phyloP scores from a whole-genome alignment of 371 early-diverging fungal species.

The Rhizopus microsporus region DNA sequence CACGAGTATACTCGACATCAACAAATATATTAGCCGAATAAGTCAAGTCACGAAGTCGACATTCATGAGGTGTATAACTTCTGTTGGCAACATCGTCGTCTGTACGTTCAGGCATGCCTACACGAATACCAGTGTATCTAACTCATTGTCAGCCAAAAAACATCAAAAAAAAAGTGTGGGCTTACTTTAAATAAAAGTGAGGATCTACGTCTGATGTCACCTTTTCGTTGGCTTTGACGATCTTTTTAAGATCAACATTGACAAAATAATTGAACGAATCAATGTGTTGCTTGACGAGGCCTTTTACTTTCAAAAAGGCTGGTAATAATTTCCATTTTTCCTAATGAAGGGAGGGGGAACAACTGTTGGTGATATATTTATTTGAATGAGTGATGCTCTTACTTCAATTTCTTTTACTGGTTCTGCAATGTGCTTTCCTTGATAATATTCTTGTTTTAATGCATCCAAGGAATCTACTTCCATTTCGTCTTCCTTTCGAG shows the following conservation, averaged over 20 bases:
- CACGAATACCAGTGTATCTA: constrained; percentile 89
- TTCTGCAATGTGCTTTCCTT: constrained; percentile 48
- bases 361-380: background rate
- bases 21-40: constrained; percentile 97
- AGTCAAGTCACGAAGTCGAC: constrained; percentile 98
- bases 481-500: constrained; percentile 13
- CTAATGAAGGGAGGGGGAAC: constrained; percentile 34
- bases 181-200: constrained; percentile 92
- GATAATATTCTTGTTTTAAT: constrained; percentile 41
- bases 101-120: constrained; percentile 84
- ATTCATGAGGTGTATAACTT: constrained; percentile 97
- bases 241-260: constrained; percentile 93
- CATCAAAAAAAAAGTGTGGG: background rate
- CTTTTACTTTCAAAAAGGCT: constrained; percentile 96
- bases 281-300: constrained; percentile 99
- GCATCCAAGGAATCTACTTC: constrained; percentile 42
- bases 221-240: constrained; percentile 93
- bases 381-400: constrained; percentile 4
- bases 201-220: constrained; percentile 99
- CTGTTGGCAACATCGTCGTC: constrained; percentile 78
- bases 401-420: constrained; percentile 56
- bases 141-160: background rate
- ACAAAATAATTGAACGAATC: constrained; percentile 99
- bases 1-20: constrained; percentile 97
- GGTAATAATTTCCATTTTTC: constrained; percentile 99